Conservation (phyloP, 371 early-diverging fungal species). For the Apophysomyces variabilis region DNA sequence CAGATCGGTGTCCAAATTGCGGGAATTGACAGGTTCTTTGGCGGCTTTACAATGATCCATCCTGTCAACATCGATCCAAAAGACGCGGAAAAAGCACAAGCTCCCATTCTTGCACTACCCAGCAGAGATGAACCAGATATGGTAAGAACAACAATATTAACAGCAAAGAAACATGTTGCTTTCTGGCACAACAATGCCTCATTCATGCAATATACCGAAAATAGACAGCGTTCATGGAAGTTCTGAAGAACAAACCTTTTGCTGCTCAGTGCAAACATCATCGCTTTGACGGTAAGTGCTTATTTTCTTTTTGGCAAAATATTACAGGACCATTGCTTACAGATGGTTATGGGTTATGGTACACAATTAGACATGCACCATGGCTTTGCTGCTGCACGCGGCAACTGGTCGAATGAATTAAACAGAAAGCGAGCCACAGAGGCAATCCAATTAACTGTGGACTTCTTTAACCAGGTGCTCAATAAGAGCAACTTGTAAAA, state of each 20-base stretch:
- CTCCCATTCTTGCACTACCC: slow-evolving; percentile 67
- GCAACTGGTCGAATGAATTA: slow-evolving; percentile 58
- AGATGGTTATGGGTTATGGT: neutral
- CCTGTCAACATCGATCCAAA: slow-evolving; percentile 59
- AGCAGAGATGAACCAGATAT: slow-evolving; percentile 68
- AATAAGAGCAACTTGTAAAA: slow-evolving; percentile 1
- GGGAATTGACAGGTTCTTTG: slow-evolving; percentile 35
- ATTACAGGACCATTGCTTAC: neutral
- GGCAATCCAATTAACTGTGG: slow-evolving; percentile 52
- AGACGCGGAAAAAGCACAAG: slow-evolving; percentile 55
- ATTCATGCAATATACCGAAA: neutral
- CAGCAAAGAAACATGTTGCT: too few relatives aligned
- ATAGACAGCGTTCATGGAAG: slow-evolving; percentile 50
- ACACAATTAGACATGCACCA: slow-evolving; percentile 56
- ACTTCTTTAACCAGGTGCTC: slow-evolving; percentile 53
- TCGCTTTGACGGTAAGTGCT: slow-evolving; percentile 58
- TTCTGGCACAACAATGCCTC: too few relatives aligned
- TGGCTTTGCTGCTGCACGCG: slow-evolving; percentile 75
- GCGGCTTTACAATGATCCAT: slow-evolving; percentile 64
- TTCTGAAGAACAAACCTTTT: slow-evolving; percentile 60
- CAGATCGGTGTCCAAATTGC: slow-evolving; percentile 45
- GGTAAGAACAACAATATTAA: slow-evolving; percentile 21
- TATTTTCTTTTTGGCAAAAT: too few relatives aligned
- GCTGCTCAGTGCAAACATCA: slow-evolving; percentile 54
- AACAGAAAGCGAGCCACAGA: slow-evolving; percentile 57